Evolutionary conservation across 1,139 yeast species (phyloP), one percentile per base, ranked within the genome.

Genomic region (Suzukiozyma palmioleophila): DNA sequence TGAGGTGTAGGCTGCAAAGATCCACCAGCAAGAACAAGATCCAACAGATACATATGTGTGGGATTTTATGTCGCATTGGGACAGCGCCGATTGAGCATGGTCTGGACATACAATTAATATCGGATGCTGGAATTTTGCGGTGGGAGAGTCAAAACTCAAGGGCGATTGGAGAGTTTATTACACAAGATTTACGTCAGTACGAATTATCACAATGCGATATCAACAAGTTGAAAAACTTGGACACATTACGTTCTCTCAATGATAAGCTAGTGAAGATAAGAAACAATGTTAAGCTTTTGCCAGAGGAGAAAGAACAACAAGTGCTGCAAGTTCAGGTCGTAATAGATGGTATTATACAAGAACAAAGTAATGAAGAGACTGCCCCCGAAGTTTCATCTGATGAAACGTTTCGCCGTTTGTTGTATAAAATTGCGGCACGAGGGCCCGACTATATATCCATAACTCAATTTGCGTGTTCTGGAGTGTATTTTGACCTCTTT

Each of bases 361-460:
- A 18, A 4, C 14, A 18, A 11, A 13, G 18, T 11, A 27, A 13
- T 27, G 10, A 26, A n/a, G 16, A 13, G 13, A 12, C 9, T 4
- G 12, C 12, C 8, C 11, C 33, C 4, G 7, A 18, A 7, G 22
- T 18, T 18, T 18, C 22, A 7, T 8, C 26, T 9, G n/a, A 11
- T 8, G 28, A 40, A 33, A 32, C 41, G 26, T 57, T 62, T 42
- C 54, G 57, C n/a, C 41, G 45, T 7, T 50, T 78, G 30, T 54
- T 73, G 1, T 75, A 77, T 0, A 56, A 62, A 39, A 65, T 80
- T 3, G 54, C 73, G 1, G 59, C 69, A 4, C 60, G 87, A 51
- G 87, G 87, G 1, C 81, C 84, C 0, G 78, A 81, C 49, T 75
- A 51, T 41, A 37, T 62, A 4, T 48, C 46, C 35, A 56, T 51